These are phyloP conservation scores for Carnegiea gigantea DNA, from an alignment of 179 eudicot genomes.

Conservation along the genomic window DNA sequence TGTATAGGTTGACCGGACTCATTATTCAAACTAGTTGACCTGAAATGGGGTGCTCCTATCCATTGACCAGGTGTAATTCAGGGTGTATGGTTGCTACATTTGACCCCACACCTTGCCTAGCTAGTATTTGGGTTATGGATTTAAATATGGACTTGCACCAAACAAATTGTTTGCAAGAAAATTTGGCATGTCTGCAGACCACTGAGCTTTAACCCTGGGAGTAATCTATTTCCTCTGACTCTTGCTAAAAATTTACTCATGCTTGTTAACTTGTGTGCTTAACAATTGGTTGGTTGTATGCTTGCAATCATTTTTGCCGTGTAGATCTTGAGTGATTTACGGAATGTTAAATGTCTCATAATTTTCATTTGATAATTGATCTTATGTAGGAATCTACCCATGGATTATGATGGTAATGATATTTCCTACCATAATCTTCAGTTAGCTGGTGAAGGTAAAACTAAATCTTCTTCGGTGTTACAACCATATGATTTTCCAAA, in stretches of 20 bases:
- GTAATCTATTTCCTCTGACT: not conserved
- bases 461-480: slow-evolving; percentile 68
- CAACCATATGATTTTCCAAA: slow-evolving; percentile 87
- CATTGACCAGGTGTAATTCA: too few species aligned
- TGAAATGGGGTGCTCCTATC: not conserved
- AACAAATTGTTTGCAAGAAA: not conserved
- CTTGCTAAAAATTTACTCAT: not conserved
- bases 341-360: not conserved
- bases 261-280: slow-evolving; percentile 2
- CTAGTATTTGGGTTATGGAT: not conserved
- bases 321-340: not conserved
- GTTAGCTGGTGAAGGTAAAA: slow-evolving; percentile 76
- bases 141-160: not conserved
- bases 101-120: not conserved
- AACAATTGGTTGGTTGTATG: not conserved
- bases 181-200: not conserved
- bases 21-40: not conserved
- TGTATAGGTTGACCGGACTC: not conserved
- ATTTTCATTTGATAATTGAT: slow-evolving; percentile 2
- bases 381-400: slow-evolving; percentile 58
- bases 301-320: not conserved
- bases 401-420: slow-evolving; percentile 96
- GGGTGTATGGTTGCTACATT: not conserved
- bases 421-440: slow-evolving; percentile 72
- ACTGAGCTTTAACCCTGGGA: not conserved